Evolutionary conservation across 257 asterid species (phyloP), one percentile per base, ranked within the genome.

Genomic region (Handroanthus guayacan): DNA sequence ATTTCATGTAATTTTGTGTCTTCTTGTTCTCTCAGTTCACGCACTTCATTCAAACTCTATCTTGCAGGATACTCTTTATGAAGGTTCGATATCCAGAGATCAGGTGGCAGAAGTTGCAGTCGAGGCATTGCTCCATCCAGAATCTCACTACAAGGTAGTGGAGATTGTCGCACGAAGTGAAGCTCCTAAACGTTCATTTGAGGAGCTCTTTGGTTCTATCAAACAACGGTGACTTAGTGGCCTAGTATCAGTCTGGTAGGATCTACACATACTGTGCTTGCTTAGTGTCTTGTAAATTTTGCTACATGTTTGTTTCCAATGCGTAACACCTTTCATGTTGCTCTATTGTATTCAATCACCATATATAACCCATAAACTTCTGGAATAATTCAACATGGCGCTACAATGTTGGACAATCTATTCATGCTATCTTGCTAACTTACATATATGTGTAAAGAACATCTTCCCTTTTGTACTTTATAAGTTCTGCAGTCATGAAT

Each of bases 71-170:
- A 95, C 96, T 0, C 93, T 95, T 43, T 95, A 31, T 63, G 93
- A 63, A 71, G 99, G 98, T 41, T 86, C 98, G 14, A 95, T 92
- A 79, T 89, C 99, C 0, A 89, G 99, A 78, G 99, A 91, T 76
- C 98, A 89, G 80, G 99, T 92, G 31, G 98, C 99, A 16, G 93
- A 92, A 80, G 97, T 89, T 81, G 94, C 98, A 54, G 99, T 86
- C 0, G 96, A 89, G 86, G 98, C 99, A 20, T 82, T 95, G 86
- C 84, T 85, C 54, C 88, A 75, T 71, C 87, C 91, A 1, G 97
- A 88, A 77, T 86, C 99, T 52, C 62, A 75, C 63, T 88, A 89
- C 89, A 92, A 95, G 74, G 98, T 91, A 38, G 93, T 95, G 78
- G 99, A 95, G 85, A 89, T 91, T 34, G 97, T 95, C 63, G 94